A percentile compares a stretch with the other conserved stretches of the same genome.
These are phyloP conservation scores for Paramecium caudatum DNA, from an alignment of 73 alveolate genomes.

Conservation along the genomic window DNA sequence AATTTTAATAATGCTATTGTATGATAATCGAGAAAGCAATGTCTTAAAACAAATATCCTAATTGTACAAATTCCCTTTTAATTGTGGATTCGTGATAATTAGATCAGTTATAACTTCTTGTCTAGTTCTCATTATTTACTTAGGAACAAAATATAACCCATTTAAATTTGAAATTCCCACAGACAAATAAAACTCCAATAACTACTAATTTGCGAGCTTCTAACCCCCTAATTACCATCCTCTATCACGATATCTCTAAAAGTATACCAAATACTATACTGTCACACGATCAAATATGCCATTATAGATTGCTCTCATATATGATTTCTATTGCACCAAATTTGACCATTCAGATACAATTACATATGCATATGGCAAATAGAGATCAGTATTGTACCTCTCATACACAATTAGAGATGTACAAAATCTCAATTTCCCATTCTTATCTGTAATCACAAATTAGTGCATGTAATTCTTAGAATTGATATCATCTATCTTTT, in stretches of 20 bases:
- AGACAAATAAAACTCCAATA: slow-evolving; percentile 49
- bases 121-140: slow-evolving; percentile 22
- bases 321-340: neutral
- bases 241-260: slow-evolving; percentile 36
- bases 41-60: slow-evolving; percentile 55
- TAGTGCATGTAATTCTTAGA: slow-evolving; percentile 40
- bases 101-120: slow-evolving; percentile 33
- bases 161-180: slow-evolving; percentile 2
- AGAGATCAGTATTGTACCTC: neutral
- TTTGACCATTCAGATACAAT: slow-evolving; percentile 13
- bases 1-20: slow-evolving; percentile 46
- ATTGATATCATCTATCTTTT: slow-evolving; percentile 26
- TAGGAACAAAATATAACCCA: slow-evolving; percentile 32
- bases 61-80: slow-evolving; percentile 44
- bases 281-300: slow-evolving; percentile 45
- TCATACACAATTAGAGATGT: slow-evolving; percentile 22
- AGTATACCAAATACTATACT: neutral
- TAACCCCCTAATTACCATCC: slow-evolving; percentile 21
- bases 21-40: slow-evolving; percentile 44
- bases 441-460: slow-evolving; percentile 33
- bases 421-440: neutral
- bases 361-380: neutral
- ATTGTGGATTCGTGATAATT: slow-evolving; percentile 7
- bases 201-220: neutral
- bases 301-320: slow-evolving; percentile 44